Evolutionary conservation across 2,329 filamentous ascomycete species (phyloP).

Genomic region (Arthrinium puccinioides): DNA sequence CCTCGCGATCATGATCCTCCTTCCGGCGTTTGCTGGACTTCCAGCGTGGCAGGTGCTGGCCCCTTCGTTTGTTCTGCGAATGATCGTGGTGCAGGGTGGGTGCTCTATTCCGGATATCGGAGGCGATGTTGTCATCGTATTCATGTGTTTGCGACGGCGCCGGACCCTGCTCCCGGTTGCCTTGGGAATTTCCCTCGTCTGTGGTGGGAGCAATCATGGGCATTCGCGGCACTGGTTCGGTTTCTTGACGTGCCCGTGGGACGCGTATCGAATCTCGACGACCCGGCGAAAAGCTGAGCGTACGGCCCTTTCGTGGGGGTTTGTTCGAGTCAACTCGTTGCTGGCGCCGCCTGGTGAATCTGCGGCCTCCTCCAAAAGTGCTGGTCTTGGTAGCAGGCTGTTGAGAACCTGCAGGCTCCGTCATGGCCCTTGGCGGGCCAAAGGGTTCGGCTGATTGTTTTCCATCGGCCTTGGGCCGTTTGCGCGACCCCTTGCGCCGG

Average conservation of each 20-base stretch:
- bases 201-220: slow-evolving; percentile 11
- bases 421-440: slow-evolving; percentile 15
- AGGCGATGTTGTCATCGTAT: slow-evolving; percentile 8
- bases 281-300: slow-evolving; percentile 52
- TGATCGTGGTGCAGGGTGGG: slow-evolving; percentile 47
- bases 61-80: slow-evolving; percentile 50
- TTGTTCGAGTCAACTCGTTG: slow-evolving; percentile 6
- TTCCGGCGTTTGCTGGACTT: slow-evolving; percentile 73
- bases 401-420: slow-evolving; percentile 14
- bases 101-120: slow-evolving; percentile 27
- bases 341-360: slow-evolving; percentile 2
- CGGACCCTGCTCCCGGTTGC: slow-evolving; percentile 5
- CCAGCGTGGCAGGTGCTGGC: slow-evolving; percentile 54
- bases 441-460: slow-evolving; percentile 27
- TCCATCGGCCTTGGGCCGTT: slow-evolving; percentile 42
- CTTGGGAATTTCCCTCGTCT: slow-evolving; percentile 7
- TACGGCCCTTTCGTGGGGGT: slow-evolving; percentile 28
- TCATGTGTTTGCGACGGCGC: slow-evolving; percentile 10
- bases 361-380: slow-evolving; percentile 1
- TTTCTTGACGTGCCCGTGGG: slow-evolving; percentile 15
- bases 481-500: slow-evolving; percentile 64
- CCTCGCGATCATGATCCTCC: slow-evolving; percentile 71
- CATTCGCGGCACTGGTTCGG: slow-evolving; percentile 17
- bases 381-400: too few relatives aligned
- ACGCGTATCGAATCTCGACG: slow-evolving; percentile 47